phyloP scores from a whole-genome alignment of 2,329 filamentous ascomycete species.

The Aspergillus novoparasiticus region DNA sequence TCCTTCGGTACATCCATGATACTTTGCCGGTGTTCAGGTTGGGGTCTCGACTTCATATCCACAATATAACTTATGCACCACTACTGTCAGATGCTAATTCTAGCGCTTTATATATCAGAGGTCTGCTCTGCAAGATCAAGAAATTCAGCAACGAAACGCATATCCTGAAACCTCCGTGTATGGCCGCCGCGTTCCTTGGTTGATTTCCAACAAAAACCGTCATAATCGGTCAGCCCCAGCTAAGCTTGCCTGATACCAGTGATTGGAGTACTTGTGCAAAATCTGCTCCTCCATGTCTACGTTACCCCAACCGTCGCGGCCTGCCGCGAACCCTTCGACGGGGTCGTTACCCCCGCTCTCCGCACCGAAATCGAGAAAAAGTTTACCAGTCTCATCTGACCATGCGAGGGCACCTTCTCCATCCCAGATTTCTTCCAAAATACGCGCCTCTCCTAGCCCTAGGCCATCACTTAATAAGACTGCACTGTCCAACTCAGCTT shows the following conservation, averaged over 20 bases:
- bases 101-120: neutral
- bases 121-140: neutral
- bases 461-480: conserved; percentile 55
- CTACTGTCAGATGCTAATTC: neutral
- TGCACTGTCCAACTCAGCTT: conserved; percentile 50
- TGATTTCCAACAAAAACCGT: neutral
- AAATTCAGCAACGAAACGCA: neutral
- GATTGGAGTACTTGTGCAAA: neutral
- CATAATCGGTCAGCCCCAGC: too few relatives aligned
- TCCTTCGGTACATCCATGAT: conserved; percentile 2
- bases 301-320: conserved; percentile 66
- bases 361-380: conserved; percentile 71
- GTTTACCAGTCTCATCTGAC: conserved; percentile 54
- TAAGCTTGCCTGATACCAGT: neutral
- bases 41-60: neutral
- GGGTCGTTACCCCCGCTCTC: conserved; percentile 75
- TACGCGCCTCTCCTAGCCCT: conserved; percentile 61
- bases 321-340: conserved; percentile 67
- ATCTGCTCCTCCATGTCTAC: conserved; percentile 51
- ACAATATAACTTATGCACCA: neutral
- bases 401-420: conserved; percentile 46
- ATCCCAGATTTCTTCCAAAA: conserved; percentile 54
- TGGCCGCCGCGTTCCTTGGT: neutral
- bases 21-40: neutral
- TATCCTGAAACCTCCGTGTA: neutral